Base-by-base conservation (phyloP, 495 filamentous ascomycete species). In the Daldinia grandis region DNA sequence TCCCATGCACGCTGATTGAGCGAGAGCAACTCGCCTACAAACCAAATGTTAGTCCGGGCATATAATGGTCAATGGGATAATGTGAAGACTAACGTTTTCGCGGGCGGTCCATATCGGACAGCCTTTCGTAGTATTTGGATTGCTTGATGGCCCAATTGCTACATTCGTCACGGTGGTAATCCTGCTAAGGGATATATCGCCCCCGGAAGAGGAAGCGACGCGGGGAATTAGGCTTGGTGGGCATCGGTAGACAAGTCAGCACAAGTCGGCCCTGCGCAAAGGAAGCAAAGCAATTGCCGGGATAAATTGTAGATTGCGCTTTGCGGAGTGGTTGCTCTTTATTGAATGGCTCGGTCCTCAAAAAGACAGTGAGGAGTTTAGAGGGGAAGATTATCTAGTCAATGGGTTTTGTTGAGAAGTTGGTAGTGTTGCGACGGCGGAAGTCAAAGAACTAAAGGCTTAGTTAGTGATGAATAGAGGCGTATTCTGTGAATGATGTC, bases 1-100 rank as follows among this genome's bases (percentile, higher is more conserved):
- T 91, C 84, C 95, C 95, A 99, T 28, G 90, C 92, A 81, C 87
- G 86, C 76, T 88, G 84, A 78, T 99, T 99, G 71, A 97, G 83
- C 75, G 91, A 87, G 79, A 93, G 91, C 78, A 98, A 85, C 81
- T 97, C 94, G 79, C 93, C 94, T 98, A 66, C 42, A 65, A 60
- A 19, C n/a, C 12, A 57, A 53, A 31, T 57, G 62, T 82, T 64
- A 84, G 79, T 44, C 51, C 49, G 30, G 60, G 57, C 54, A 55
- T 79, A 71, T 64, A 54, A 57, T 5, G 2, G 59, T 53, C 49
- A 42, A 21, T 51, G 47, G 31, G 10, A 58, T n/a, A 30, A 28
- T 31, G 14, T 8, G 21, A 21, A 38, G 21, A 76, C 87, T 75
- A 82, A 95, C 94, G 91, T 85, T 95, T 95, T 76, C 90, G 88